phyloP scores from a whole-genome alignment of 345 rosid species.

The Toxicodendron radicans region DNA sequence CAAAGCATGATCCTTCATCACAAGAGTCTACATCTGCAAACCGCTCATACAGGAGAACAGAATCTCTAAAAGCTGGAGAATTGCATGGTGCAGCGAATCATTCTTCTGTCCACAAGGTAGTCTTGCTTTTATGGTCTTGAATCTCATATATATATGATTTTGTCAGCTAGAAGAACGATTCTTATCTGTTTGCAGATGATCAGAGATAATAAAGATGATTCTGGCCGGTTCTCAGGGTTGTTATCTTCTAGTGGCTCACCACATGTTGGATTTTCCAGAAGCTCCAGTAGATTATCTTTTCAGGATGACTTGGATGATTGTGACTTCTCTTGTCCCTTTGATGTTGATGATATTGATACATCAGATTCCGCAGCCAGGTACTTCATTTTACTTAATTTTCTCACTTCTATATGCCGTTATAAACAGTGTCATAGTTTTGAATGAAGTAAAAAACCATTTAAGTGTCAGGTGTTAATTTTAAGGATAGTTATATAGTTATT shows the following conservation, averaged over 20 bases:
- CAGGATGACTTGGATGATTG: slow-evolving; percentile 77
- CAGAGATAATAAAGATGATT: slow-evolving; percentile 75
- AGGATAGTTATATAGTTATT: not conserved
- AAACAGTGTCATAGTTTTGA: not conserved
- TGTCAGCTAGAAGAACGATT: slow-evolving; percentile 14
- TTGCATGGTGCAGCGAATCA: slow-evolving; percentile 56
- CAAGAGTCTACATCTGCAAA: slow-evolving; percentile 79
- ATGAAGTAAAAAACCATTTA: not conserved
- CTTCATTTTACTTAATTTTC: slow-evolving; percentile 4
- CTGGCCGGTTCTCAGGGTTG: slow-evolving; percentile 83
- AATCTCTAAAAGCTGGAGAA: slow-evolving; percentile 60
- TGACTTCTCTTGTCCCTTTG: slow-evolving; percentile 89
- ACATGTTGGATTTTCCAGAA: slow-evolving; percentile 72
- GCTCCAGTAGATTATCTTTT: slow-evolving; percentile 84
- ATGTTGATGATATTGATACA: slow-evolving; percentile 75
- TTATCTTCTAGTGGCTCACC: slow-evolving; percentile 87
- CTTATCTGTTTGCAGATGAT: slow-evolving; percentile 41
- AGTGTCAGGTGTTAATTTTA: not conserved
- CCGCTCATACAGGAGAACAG: slow-evolving; percentile 54
- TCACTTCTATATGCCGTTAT: not conserved
- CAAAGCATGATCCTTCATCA: slow-evolving; percentile 67
- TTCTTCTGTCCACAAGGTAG: slow-evolving; percentile 67
- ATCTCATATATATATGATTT: slow-evolving; percentile 6
- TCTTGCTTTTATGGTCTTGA: not conserved
- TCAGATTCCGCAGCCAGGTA: slow-evolving; percentile 66